Evolutionary conservation across 495 filamentous ascomycete species (phyloP).

Genomic region (Durotheca rogersii): DNA sequence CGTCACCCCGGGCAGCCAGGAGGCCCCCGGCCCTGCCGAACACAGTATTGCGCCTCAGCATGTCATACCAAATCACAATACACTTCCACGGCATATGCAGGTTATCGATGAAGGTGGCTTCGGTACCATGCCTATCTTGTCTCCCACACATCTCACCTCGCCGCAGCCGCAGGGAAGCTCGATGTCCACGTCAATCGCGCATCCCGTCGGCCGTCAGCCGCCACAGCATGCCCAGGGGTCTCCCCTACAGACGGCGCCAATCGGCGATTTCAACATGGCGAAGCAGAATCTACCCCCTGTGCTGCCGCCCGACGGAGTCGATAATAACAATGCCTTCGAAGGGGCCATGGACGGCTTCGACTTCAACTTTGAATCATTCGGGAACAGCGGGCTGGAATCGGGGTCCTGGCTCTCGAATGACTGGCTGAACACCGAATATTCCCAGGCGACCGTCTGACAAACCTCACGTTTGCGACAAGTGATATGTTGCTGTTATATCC

Average conservation of each 20-base stretch:
- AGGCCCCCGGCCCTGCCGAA: slow-evolving; percentile 22
- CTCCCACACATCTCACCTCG: slow-evolving; percentile 29
- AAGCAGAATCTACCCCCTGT: slow-evolving; percentile 27
- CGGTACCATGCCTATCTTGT: slow-evolving; percentile 27
- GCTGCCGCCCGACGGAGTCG: slow-evolving; percentile 30
- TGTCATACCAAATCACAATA: slow-evolving; percentile 21
- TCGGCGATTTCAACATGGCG: slow-evolving; percentile 25
- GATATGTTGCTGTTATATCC: not conserved
- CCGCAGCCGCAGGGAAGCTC: slow-evolving; percentile 26
- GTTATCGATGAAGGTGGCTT: slow-evolving; percentile 33
- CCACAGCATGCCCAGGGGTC: slow-evolving; percentile 26
- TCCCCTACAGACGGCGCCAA: slow-evolving; percentile 25
- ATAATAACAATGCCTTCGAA: slow-evolving; percentile 41
- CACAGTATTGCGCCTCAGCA: slow-evolving; percentile 22
- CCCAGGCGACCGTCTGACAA: slow-evolving; percentile 34
- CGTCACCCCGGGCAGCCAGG: slow-evolving; percentile 11
- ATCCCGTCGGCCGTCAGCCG: slow-evolving; percentile 15
- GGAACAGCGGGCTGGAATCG: slow-evolving; percentile 33
- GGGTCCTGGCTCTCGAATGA: slow-evolving; percentile 37
- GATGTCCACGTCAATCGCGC: slow-evolving; percentile 30
- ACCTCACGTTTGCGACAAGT: too few relatives aligned
- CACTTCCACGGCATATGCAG: slow-evolving; percentile 31
- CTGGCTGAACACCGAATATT: slow-evolving; percentile 35
- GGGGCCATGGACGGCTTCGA: slow-evolving; percentile 40
- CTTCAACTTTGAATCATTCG: slow-evolving; percentile 37